These are phyloP conservation scores for Microdochium nivale DNA, from an alignment of 2,329 filamentous ascomycete species.

Conservation along the genomic window DNA sequence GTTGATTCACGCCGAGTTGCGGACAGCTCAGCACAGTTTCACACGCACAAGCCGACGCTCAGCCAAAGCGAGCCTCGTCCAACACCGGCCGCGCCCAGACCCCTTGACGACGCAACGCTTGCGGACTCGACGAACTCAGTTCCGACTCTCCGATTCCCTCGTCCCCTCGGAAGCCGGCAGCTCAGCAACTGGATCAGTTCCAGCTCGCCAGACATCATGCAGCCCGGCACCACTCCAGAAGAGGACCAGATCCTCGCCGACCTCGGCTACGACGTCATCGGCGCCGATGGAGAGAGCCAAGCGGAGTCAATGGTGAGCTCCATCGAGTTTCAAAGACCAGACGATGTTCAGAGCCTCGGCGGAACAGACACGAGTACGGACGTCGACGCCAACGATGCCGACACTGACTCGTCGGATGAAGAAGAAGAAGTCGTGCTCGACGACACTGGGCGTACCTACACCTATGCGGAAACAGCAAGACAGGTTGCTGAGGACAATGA, in stretches of 20 bases:
- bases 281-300: slow-evolving; percentile 44
- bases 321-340: slow-evolving; percentile 36
- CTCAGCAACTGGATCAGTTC: slow-evolving; percentile 53
- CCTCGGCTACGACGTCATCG: slow-evolving; percentile 49
- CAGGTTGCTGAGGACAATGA: slow-evolving; percentile 8
- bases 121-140: slow-evolving; percentile 24
- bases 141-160: slow-evolving; percentile 46
- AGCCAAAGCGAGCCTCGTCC: slow-evolving; percentile 18
- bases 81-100: slow-evolving; percentile 8
- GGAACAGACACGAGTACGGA: slow-evolving; percentile 34
- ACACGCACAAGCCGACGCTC: slow-evolving; percentile 1
- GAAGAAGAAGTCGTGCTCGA: slow-evolving; percentile 14
- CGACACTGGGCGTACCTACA: background rate
- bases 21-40: slow-evolving; percentile 1
- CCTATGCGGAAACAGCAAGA: background rate
- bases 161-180: slow-evolving; percentile 43
- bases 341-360: slow-evolving; percentile 41
- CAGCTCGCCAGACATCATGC: slow-evolving; percentile 50
- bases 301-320: slow-evolving; percentile 40
- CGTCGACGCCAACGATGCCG: slow-evolving; percentile 33
- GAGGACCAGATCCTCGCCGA: slow-evolving; percentile 45
- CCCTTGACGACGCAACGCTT: slow-evolving; percentile 5
- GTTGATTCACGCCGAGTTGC: slow-evolving; percentile 14
- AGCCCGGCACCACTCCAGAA: slow-evolving; percentile 28
- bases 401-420: slow-evolving; percentile 33